These are phyloP conservation scores for Chloris gayana DNA, from an alignment of 176 grass and related monocot genomes.

Conservation along the genomic window DNA sequence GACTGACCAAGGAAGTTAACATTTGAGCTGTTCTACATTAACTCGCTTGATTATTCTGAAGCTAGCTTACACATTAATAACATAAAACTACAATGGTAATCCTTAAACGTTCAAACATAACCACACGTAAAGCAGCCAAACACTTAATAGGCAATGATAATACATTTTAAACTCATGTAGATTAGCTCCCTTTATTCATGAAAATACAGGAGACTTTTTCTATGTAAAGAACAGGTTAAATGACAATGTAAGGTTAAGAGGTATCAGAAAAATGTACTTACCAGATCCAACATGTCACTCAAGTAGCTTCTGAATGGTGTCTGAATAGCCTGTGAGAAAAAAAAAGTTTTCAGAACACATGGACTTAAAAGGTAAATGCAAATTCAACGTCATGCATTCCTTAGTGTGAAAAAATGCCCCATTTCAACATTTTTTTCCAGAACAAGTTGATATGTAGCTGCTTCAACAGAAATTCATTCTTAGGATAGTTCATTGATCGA, in stretches of 20 bases:
- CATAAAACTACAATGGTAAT: not conserved
- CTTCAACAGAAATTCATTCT: slow-evolving; percentile 12
- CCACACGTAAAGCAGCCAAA: not conserved
- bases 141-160: not conserved
- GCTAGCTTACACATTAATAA: not conserved
- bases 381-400: not conserved
- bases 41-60: slow-evolving; percentile 3
- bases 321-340: slow-evolving; percentile 60
- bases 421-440: slow-evolving; percentile 2
- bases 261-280: slow-evolving; percentile 47
- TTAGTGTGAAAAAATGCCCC: not conserved
- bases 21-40: not conserved
- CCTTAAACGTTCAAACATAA: not conserved
- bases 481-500: not conserved
- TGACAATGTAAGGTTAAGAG: not conserved
- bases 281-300: slow-evolving; percentile 85
- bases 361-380: not conserved
- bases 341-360: slow-evolving; percentile 25
- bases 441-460: not conserved
- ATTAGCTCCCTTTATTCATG: not conserved
- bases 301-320: slow-evolving; percentile 88
- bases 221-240: slow-evolving; percentile 15
- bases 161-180: not conserved
- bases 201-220: not conserved
- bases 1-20: slow-evolving; percentile 2